A percentile compares a stretch with the other conserved stretches of the same genome.
Conservation (phyloP, 495 filamentous ascomycete genomes). For the Articulospora tetracladia region DNA sequence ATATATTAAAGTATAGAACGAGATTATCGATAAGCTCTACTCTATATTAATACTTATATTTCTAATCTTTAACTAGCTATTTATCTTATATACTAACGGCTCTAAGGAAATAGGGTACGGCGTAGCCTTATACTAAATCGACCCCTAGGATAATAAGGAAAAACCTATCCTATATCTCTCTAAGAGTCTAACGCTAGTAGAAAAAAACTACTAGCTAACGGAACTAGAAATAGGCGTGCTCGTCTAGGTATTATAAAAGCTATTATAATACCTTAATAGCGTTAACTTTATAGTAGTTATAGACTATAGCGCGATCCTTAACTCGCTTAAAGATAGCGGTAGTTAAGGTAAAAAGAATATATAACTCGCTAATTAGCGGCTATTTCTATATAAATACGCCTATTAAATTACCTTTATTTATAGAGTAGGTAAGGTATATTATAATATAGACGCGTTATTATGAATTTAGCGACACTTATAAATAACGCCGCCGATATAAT, state of each 20-base stretch:
- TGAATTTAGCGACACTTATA: neutral
- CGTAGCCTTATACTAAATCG: neutral
- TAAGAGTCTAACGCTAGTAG: neutral
- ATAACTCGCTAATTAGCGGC: neutral
- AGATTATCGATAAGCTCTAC: neutral
- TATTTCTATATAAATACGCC: neutral
- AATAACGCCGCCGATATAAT: neutral
- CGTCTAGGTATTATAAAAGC: conserved; percentile 1
- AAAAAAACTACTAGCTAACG: neutral
- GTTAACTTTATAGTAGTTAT: neutral
- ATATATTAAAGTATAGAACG: neutral
- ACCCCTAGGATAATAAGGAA: neutral
- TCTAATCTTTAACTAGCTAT: neutral
- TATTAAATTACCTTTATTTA: neutral
- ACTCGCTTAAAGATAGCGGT: neutral
- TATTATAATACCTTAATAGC: neutral
- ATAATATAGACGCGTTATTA: neutral
- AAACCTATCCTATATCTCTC: neutral
- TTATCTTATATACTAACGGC: neutral
- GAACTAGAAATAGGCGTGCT: neutral
- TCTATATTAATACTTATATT: neutral
- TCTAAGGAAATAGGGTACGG: neutral
- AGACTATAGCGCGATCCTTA: neutral
- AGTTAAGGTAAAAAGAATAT: neutral
- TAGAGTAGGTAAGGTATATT: neutral